These are phyloP conservation scores for Xylariaceae sp. DNA, from an alignment of 2,329 filamentous ascomycete genomes.

Conservation along the genomic window DNA sequence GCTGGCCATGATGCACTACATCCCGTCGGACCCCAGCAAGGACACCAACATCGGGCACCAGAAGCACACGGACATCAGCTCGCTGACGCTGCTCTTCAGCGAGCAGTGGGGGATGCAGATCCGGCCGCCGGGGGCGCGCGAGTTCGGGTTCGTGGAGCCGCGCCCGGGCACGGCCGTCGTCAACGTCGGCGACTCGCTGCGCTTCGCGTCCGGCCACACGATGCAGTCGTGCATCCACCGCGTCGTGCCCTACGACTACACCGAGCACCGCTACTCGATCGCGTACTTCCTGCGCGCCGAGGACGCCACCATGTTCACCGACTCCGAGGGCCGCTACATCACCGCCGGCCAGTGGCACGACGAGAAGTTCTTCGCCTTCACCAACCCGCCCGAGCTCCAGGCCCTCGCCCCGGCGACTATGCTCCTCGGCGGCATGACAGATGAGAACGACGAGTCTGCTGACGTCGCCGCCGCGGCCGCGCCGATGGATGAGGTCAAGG, in stretches of 20 bases:
- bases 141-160: constrained; percentile 61
- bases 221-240: constrained; percentile 64
- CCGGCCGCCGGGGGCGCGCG: constrained; percentile 53
- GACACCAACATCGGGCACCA: constrained; percentile 57
- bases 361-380: constrained; percentile 60
- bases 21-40: constrained; percentile 50
- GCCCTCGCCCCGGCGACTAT: constrained; percentile 55
- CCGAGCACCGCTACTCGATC: constrained; percentile 63
- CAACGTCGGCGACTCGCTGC: constrained; percentile 64
- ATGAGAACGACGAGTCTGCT: constrained; percentile 42
- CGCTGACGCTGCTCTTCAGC: constrained; percentile 60
- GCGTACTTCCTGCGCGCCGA: constrained; percentile 64
- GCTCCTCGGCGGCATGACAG: constrained; percentile 56
- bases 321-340: constrained; percentile 59
- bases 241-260: constrained; percentile 58
- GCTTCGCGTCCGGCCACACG: constrained; percentile 58
- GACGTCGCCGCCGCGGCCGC: neutral
- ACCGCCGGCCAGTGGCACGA: constrained; percentile 61
- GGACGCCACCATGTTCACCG: constrained; percentile 61
- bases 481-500: constrained; percentile 20
- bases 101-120: constrained; percentile 64
- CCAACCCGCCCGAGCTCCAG: constrained; percentile 50
- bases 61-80: constrained; percentile 64
- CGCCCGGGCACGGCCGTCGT: constrained; percentile 58
- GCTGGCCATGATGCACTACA: constrained; percentile 62